phyloP scores from a whole-genome alignment of 371 early-diverging fungal species.

The Dichotomocladium elegans region DNA sequence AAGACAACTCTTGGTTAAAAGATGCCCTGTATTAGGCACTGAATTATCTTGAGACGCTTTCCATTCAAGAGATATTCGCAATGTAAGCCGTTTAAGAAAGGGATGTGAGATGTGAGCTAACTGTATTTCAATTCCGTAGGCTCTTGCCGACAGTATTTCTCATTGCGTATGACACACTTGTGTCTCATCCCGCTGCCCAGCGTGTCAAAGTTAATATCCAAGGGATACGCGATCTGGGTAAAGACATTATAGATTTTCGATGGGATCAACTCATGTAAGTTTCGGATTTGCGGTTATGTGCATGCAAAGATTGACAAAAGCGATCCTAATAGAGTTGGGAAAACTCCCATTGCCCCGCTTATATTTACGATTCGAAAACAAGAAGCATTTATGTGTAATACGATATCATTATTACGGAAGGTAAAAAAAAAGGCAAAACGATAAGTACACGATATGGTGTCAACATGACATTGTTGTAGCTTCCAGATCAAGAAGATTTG shows the following conservation, averaged over 20 bases:
- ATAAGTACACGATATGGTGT: background rate
- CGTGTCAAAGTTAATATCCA: constrained; percentile 42
- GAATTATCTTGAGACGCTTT: constrained; percentile 67
- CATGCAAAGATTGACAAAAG: background rate
- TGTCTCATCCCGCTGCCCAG: constrained; percentile 57
- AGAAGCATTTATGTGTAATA: constrained; percentile 59
- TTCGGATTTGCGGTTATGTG: constrained; percentile 1
- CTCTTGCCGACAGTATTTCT: constrained; percentile 72
- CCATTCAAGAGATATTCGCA: constrained; percentile 62
- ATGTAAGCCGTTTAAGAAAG: constrained; percentile 33
- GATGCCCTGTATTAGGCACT: constrained; percentile 56
- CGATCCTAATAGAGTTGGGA: constrained; percentile 26
- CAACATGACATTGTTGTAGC: constrained; percentile 24
- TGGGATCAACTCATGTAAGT: constrained; percentile 53
- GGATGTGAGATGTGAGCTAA: background rate
- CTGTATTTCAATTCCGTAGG: no score
- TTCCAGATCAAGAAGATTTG: constrained; percentile 66
- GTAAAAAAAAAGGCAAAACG: constrained; percentile 17
- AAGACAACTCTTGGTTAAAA: no score
- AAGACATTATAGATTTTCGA: constrained; percentile 36
- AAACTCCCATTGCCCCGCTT: constrained; percentile 36
- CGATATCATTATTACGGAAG: constrained; percentile 63
- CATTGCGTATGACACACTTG: constrained; percentile 72
- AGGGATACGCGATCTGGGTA: constrained; percentile 42
- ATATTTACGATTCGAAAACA: constrained; percentile 49